Base-by-base conservation (phyloP, 192 early-diverging fungal species). In the Backusella sp. region DNA sequence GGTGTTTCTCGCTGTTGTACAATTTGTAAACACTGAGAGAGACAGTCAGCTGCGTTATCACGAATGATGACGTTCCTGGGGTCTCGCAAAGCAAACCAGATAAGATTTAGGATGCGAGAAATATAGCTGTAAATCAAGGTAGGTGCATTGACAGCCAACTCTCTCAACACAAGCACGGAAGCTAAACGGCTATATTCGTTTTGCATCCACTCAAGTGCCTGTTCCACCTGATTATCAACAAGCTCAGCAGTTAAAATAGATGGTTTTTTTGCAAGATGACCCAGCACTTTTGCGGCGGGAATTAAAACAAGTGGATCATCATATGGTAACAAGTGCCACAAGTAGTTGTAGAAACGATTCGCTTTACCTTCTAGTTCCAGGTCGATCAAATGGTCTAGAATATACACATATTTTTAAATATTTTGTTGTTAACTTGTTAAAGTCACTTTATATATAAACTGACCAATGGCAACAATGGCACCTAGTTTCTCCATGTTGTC, bases 71-170 rank as follows among this genome's bases (percentile, higher is more conserved):
- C 84, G 72, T 90, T 84, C 75, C 90, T 92, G 11, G 87, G 84
- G 84, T 99, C 97, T 23, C 92, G 79, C 74, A 98, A 83, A 14
- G 92, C 93, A 37, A 91, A 84, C 91, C 93, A 97, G 35, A 99
- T 88, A 44, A 92, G 74, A 15, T 96, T 92, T 28, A 99, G 78
- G 23, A 98, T 94, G 56, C 89, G 92, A 5, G 88, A 84, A 15
- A 97, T 90, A 81, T 92, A 93, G 17, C 88, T 85, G 73, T 94
- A 96, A 15, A 98, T 88, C 23, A 97, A 82, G 30, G 93, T 92
- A 12, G 95, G 93, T 11, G 95, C 91, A 74, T 92, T 93, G 32
- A 87, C 76, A 8, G 92, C 89, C 7, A 97, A 84, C 73, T 94
- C 93, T 9, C 85, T 79, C 7, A 97, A 76, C 6, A 97, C 90